These are phyloP conservation scores for Vigna hirtella DNA, from an alignment of 306 rosid species.

Conservation along the genomic window DNA sequence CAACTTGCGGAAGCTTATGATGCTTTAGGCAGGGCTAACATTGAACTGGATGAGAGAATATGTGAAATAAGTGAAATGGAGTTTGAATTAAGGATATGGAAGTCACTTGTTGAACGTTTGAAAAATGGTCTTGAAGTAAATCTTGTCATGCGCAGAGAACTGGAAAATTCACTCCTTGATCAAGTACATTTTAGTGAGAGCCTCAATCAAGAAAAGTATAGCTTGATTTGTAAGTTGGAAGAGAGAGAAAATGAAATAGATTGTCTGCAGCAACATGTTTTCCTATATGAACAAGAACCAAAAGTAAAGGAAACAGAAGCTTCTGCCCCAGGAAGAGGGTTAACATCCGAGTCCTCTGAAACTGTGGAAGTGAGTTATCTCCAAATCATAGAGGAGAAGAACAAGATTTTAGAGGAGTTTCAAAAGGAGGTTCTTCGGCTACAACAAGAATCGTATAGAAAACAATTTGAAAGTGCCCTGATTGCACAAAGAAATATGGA, in stretches of 20 bases:
- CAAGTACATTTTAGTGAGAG: slow-evolving; percentile 64
- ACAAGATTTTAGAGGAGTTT: slow-evolving; percentile 60
- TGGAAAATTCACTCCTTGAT: slow-evolving; percentile 80
- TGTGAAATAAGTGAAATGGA: slow-evolving; percentile 65
- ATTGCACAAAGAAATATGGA: slow-evolving; percentile 51
- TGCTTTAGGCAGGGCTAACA: slow-evolving; percentile 53
- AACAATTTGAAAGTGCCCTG: slow-evolving; percentile 58
- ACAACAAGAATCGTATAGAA: slow-evolving; percentile 62
- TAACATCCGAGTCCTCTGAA: slow-evolving; percentile 25
- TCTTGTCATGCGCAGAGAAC: slow-evolving; percentile 53
- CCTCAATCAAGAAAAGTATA: slow-evolving; percentile 60
- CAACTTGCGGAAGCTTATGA: slow-evolving; percentile 47
- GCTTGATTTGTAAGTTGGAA: slow-evolving; percentile 50
- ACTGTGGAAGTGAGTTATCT: slow-evolving; percentile 34
- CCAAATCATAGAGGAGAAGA: slow-evolving; percentile 53
- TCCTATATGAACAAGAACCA: slow-evolving; percentile 55
- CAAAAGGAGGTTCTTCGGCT: slow-evolving; percentile 57
- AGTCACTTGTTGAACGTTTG: slow-evolving; percentile 55
- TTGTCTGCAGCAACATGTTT: slow-evolving; percentile 55
- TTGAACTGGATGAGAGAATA: slow-evolving; percentile 57
- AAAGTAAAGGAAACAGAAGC: slow-evolving; percentile 49
- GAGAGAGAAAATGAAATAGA: slow-evolving; percentile 53
- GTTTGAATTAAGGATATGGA: slow-evolving; percentile 72
- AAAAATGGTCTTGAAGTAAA: slow-evolving; percentile 62
- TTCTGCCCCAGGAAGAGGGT: slow-evolving; percentile 36